phyloP scores from a whole-genome alignment of 495 filamentous ascomycete genomes.

The Podospora didyma region DNA sequence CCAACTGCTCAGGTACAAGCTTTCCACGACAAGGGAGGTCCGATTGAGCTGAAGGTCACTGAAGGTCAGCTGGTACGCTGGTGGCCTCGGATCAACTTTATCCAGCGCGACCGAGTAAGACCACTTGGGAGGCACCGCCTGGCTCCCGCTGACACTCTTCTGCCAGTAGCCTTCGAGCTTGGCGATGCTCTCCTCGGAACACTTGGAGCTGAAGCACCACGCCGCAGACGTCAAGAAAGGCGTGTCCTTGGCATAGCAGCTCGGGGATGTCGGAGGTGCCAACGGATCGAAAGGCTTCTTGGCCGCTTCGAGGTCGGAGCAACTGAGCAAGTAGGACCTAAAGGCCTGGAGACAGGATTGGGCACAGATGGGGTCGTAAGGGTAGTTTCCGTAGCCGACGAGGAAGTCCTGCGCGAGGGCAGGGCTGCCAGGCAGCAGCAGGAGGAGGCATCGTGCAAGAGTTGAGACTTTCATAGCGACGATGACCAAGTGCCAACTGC shows the following conservation, averaged over 20 bases:
- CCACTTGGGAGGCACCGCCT: background rate
- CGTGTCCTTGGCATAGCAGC: slow-evolving; percentile 2
- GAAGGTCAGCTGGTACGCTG: slow-evolving; percentile 1
- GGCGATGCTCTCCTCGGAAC: slow-evolving; percentile 3
- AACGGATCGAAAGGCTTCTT: slow-evolving; percentile 7
- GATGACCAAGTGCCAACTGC: background rate
- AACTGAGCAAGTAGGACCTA: slow-evolving; percentile 2
- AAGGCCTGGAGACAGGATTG: slow-evolving; percentile 5
- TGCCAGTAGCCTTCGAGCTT: slow-evolving; percentile 7
- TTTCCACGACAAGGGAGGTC: slow-evolving; percentile 1
- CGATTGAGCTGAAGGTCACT: background rate
- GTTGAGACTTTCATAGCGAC: background rate
- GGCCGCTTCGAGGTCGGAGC: slow-evolving; percentile 4
- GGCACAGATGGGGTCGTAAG: slow-evolving; percentile 4
- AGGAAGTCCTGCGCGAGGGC: slow-evolving; percentile 3
- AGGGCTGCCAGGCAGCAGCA: background rate
- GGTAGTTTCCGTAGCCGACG: slow-evolving; percentile 7
- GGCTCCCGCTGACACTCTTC: background rate
- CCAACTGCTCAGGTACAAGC: background rate
- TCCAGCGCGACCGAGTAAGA: slow-evolving; percentile 4
- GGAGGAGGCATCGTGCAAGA: background rate
- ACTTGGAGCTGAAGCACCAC: slow-evolving; percentile 6
- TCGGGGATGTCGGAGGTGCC: slow-evolving; percentile 1
- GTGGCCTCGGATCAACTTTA: slow-evolving; percentile 3
- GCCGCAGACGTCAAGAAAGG: slow-evolving; percentile 5